These are phyloP conservation scores for Penicillium malachiteum DNA, from an alignment of 495 filamentous ascomycete species.

Conservation along the genomic window DNA sequence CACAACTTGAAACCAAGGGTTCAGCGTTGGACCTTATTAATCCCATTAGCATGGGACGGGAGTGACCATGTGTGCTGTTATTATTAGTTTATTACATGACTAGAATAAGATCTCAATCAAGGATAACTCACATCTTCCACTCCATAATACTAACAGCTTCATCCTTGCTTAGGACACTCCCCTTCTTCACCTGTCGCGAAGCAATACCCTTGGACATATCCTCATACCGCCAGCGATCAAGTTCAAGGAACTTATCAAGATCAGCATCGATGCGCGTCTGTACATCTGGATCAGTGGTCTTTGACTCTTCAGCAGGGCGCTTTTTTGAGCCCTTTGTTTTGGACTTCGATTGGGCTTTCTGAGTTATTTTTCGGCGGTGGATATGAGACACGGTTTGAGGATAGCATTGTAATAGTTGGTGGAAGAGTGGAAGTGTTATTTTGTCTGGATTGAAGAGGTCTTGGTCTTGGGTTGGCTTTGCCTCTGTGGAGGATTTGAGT, in stretches of 20 bases:
- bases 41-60: slow-evolving; percentile 65
- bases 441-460: slow-evolving; percentile 22
- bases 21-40: slow-evolving; percentile 61
- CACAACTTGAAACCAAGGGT: slow-evolving; percentile 38
- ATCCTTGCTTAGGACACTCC: slow-evolving; percentile 24
- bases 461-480: neutral
- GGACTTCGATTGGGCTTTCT: slow-evolving; percentile 24
- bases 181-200: slow-evolving; percentile 2
- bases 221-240: slow-evolving; percentile 41
- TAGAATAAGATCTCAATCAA: slow-evolving; percentile 2
- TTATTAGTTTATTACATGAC: neutral
- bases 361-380: slow-evolving; percentile 20
- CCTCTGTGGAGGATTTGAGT: too few relatives aligned
- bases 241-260: slow-evolving; percentile 19
- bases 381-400: slow-evolving; percentile 28
- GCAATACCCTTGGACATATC: slow-evolving; percentile 20
- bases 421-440: slow-evolving; percentile 36
- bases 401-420: slow-evolving; percentile 30
- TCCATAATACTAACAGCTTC: slow-evolving; percentile 54
- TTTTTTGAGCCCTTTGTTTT: slow-evolving; percentile 13
- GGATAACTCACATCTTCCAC: slow-evolving; percentile 71
- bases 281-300: neutral
- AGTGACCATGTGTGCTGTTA: slow-evolving; percentile 60
- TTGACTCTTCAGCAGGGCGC: too few relatives aligned
- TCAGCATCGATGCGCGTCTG: slow-evolving; percentile 19